Percentiles rank a stretch among this genome's conserved stretches.
phyloP scores from a whole-genome alignment of 441 rosid species.

The Jatropha multifida region DNA sequence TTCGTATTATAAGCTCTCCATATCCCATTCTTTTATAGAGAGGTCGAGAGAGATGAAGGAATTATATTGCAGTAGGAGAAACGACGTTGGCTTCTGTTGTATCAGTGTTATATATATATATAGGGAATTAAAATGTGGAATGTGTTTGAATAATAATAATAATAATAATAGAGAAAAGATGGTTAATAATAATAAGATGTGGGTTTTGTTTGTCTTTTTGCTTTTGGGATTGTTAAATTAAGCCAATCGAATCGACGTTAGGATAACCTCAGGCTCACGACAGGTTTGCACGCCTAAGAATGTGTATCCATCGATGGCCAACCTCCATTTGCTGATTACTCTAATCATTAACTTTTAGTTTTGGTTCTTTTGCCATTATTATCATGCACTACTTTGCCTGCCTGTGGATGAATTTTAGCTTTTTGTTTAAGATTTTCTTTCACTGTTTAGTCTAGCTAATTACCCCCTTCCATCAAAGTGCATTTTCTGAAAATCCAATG shows the following conservation, averaged over 20 bases:
- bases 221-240: conserved; percentile 26
- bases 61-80: not conserved
- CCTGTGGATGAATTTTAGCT: too few species aligned
- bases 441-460: too few species aligned
- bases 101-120: too few species aligned
- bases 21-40: conserved; percentile 24
- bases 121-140: conserved; percentile 30
- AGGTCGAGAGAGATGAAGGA: not conserved
- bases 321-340: conserved; percentile 9
- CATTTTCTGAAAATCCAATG: too few species aligned
- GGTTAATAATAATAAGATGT: conserved; percentile 26
- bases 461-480: too few species aligned
- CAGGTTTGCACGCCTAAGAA: conserved; percentile 28
- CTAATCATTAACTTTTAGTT: not conserved
- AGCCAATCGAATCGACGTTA: conserved; percentile 36
- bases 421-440: too few species aligned
- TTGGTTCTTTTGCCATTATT: not conserved
- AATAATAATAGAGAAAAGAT: conserved; percentile 34
- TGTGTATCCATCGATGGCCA: conserved; percentile 25
- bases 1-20: conserved; percentile 40
- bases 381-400: too few species aligned
- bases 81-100: not conserved
- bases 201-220: conserved; percentile 18
- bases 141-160: conserved; percentile 27
- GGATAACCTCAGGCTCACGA: conserved; percentile 52